Conservation (phyloP, 352 stramenopile species). For the Pythium myriotylum region DNA sequence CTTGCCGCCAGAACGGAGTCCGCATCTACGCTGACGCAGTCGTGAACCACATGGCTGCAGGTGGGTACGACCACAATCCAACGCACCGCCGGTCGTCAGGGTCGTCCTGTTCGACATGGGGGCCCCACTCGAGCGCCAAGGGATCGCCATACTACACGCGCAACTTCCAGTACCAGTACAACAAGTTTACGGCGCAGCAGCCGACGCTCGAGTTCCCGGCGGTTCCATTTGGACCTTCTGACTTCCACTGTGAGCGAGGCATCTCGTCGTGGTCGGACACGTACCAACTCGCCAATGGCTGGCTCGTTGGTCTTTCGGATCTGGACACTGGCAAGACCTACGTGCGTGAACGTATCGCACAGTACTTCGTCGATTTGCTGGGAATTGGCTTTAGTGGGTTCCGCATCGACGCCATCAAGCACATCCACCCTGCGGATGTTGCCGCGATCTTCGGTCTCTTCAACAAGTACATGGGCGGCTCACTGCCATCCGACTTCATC, state of each 20-base stretch:
- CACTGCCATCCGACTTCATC: slow-evolving; percentile 59
- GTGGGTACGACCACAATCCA: slow-evolving; percentile 28
- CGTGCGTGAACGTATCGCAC: slow-evolving; percentile 63
- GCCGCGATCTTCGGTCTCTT: slow-evolving; percentile 52
- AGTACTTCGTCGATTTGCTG: slow-evolving; percentile 74
- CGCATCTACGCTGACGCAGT: slow-evolving; percentile 51
- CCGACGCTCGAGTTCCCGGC: slow-evolving; percentile 60
- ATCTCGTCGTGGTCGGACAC: slow-evolving; percentile 40
- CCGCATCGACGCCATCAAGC: slow-evolving; percentile 66
- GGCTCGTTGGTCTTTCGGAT: slow-evolving; percentile 44
- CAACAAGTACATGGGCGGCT: slow-evolving; percentile 61
- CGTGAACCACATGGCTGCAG: slow-evolving; percentile 39
- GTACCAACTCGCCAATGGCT: slow-evolving; percentile 43
- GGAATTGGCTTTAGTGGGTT: slow-evolving; percentile 72
- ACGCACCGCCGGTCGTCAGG: slow-evolving; percentile 18
- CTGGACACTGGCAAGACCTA: slow-evolving; percentile 62
- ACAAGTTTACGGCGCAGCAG: slow-evolving; percentile 45
- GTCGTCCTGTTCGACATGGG: slow-evolving; percentile 23
- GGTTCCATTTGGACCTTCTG: slow-evolving; percentile 53
- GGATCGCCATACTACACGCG: slow-evolving; percentile 35
- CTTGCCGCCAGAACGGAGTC: slow-evolving; percentile 57
- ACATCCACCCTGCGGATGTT: slow-evolving; percentile 55
- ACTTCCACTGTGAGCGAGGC: slow-evolving; percentile 56
- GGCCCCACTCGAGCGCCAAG: slow-evolving; percentile 24
- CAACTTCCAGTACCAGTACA: slow-evolving; percentile 44